Conservation (phyloP, 805 yeast species). For the Saturnispora bothae region DNA sequence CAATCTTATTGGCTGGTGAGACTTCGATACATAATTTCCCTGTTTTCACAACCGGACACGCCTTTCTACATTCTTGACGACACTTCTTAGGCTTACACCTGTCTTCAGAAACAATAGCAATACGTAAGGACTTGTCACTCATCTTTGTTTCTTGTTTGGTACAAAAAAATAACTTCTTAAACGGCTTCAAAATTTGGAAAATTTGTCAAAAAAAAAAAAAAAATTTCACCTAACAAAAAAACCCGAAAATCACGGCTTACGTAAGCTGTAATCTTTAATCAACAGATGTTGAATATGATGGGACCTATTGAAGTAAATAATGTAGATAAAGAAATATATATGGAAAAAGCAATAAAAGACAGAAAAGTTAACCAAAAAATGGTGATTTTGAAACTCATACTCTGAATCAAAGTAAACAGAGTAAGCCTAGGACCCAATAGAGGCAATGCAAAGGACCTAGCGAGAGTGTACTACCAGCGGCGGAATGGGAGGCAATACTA, state of each 20-base stretch:
- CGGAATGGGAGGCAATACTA: background rate
- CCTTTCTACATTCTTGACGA: conserved; percentile 93
- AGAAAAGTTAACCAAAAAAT: background rate
- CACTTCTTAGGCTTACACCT: conserved; percentile 97
- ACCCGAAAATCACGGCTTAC: no score
- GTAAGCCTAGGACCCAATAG: conserved; percentile 3
- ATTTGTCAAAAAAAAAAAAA: conserved; percentile 1
- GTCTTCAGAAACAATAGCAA: conserved; percentile 90
- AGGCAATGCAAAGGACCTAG: background rate
- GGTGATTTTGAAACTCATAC: background rate
- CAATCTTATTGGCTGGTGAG: conserved; percentile 78
- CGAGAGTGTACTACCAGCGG: conserved; percentile 3
- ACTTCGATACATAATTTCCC: conserved; percentile 98
- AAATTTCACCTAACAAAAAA: no score
- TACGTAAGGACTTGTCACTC: conserved; percentile 51
- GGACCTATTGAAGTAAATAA: no score
- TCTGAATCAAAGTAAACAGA: background rate
- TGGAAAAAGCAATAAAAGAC: background rate
- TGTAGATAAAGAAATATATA: background rate
- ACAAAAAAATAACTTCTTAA: no score
- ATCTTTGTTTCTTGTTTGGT: no score
- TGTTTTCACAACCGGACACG: conserved; percentile 97
- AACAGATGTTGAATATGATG: no score
- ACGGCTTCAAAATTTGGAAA: no score
- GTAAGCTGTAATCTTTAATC: no score